Base-by-base conservation (phyloP, 1,284 basidiomycete genomes). In the Ustilago bromivora region DNA sequence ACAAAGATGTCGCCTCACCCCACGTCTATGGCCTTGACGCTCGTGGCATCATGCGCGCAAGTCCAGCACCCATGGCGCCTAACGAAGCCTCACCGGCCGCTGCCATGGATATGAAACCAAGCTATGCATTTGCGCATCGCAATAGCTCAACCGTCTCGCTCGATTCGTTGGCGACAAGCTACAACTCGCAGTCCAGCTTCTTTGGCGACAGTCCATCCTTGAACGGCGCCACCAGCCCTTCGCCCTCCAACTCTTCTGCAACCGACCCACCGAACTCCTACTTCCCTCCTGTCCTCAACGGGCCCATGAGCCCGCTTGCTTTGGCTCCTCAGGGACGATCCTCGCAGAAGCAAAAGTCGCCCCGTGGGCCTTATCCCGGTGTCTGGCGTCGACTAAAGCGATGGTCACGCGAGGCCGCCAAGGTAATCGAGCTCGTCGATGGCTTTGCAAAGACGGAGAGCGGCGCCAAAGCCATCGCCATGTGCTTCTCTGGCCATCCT, bases 331-430 rank as follows among this genome's bases (percentile, higher is more conserved):
- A 64, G 13, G 64, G 55, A 34, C 58, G 53, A 28, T 52, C 49
- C 5, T n/a, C 63, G 10, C 61, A 54, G 8, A 67, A 63, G 15
- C 34, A 28, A 34, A 66, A 58, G 43, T 56, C 65, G 17, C 61
- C 66, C 10, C 67, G 71, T 19, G 76, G 71, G 0, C 84, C 84
- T 4, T 85, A 85, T 41, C 84, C 83, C 0, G 84, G 84, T 23
- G 82, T 85, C 10, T 85, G 84, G 84, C 77, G 84, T 19, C 66
- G 84, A 23, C 72, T 82, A 62, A 85, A 85, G 71, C 75, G 84
- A 19, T 85, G 84, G 84, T 77, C 78, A 32, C 70, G 82, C 35
- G 83, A 85, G 64, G 82, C 83, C 2, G 81, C 76, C 59, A 85
- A 85, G 47, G 81, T 84, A 8, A 53, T 85, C 12, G 81, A 79